Evolutionary conservation across 768 basidiomycete species (phyloP).

Genomic region (Trametes elegans): DNA sequence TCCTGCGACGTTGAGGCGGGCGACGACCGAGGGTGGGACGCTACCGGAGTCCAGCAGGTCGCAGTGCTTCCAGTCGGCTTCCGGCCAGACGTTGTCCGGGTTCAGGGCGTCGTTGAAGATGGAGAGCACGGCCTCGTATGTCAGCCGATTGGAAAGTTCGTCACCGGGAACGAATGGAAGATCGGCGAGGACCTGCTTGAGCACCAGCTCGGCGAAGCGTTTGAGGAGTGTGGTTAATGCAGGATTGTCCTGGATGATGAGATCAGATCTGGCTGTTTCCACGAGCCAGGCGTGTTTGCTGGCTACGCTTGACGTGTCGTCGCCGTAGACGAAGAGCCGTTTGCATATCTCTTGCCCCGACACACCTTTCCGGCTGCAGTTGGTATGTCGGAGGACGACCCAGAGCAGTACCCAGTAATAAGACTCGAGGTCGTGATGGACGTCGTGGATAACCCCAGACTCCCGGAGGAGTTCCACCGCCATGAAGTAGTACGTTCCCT

Average conservation of each 20-base stretch:
- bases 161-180: no score
- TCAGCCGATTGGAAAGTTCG: background rate
- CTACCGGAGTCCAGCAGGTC: background rate
- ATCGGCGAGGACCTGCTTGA: background rate
- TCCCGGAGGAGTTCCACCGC: background rate
- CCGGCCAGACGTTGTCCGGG: background rate
- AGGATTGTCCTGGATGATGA: background rate
- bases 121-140: background rate
- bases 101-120: background rate
- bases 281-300: background rate
- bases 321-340: background rate
- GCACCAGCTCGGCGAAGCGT: background rate
- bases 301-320: background rate
- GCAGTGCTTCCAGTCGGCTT: background rate
- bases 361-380: background rate
- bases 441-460: background rate
- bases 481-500: slow-evolving; percentile 4
- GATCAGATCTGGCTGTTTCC: background rate
- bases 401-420: slow-evolving; percentile 6
- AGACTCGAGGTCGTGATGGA: slow-evolving; percentile 3
- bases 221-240: background rate
- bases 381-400: slow-evolving; percentile 1
- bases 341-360: background rate
- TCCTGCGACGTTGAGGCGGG: no score
- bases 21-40: no score